Base-by-base conservation (phyloP, 352 stramenopile genomes). In the Phytophthora tentaculata region DNA sequence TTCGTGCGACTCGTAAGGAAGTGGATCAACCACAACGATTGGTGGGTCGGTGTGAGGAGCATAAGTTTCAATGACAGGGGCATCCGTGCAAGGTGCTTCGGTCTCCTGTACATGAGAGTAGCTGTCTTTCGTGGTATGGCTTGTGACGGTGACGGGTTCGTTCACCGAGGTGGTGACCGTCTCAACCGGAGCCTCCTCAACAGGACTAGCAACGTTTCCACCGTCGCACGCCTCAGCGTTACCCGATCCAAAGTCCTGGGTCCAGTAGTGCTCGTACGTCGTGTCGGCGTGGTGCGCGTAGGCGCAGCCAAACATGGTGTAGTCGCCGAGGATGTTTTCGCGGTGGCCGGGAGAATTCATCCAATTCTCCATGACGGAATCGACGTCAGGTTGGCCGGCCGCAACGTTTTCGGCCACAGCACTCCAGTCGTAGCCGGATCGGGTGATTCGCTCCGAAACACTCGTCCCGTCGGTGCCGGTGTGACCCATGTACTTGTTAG, bases 401-500 rank as follows among this genome's bases (percentile, higher is more conserved):
- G 75, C 75, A 17, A 83, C 63, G 28, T 83, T 83, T 45, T 83
- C 76, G 19, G 55, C 73, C 8, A 80, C 47, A n/a, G 45, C 64
- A 67, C 74, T 61, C 72, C 80, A 88, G 35, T 83, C 62, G 55
- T 80, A 89, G 0, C 77, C 68, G 12, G 76, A 50, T 29, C 61
- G 53, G 22, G 61, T 73, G 28, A 89, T 69, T 10, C 81, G 81
- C 10, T 67, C 29, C 2, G 20, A 8, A 23, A 77, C 71, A 8
- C 59, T 81, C 17, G 76, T 76, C 6, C 78, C 78, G 56, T 74
- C 69, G 12, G 73, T 69, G 22, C 80, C 80, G 0, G 55, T 74
- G 74, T 89, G 80, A 53, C 61, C 71, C 68, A 87, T 81, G 44
- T 70, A 86, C 64, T 81, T 73, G 61, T 81, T 73, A 0, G 26